Base-by-base conservation (phyloP, 2,329 filamentous ascomycete species). In the Teratosphaeriaceae sp. region DNA sequence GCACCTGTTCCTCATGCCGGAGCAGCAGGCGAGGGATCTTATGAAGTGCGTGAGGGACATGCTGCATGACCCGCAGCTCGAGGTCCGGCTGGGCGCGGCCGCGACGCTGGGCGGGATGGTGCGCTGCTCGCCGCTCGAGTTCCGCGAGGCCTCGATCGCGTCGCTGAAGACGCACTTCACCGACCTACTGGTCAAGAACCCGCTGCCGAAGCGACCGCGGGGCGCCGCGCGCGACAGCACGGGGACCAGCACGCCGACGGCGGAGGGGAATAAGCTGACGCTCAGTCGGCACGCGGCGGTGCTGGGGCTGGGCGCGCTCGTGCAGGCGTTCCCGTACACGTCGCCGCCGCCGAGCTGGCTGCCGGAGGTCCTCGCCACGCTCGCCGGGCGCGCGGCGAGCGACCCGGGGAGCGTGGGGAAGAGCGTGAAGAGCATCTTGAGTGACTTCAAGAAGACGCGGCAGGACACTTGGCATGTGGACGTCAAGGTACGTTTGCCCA, bases 401-500 rank as follows among this genome's bases (percentile, higher is more conserved):
- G 92, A 98, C 58, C 81, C 88, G 0, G 92, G 92, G 1, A 83
- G 94, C 45, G 89, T 98, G 42, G 92, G 92, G 2, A 95, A 94
- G 67, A 92, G 90, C 46, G 94, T 94, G 9, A 98, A 98, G 75
- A 78, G 77, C 15, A 89, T 96, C 26, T 71, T 98, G 52, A 88
- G 88, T 48, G 94, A 98, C 59, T 98, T 98, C 74, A 98, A 98
- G 73, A 98, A 98, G 78, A 98, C 92, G 35, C 82, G 92, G 63
- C 92, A 98, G 66, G 92, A 98, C 72, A 98, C 90, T 54, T 98
- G 92, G 92, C 84, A 84, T 58, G 90, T 95, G 47, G 92, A 98
- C 70, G 87, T 95, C 56, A 97, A 95, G 84, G 92, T 95, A 70
- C 66, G 79, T 67, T 40, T 40, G 19, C n/a, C 22, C 19, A 12